Evolutionary conservation across 345 rosid genomes (phyloP), one percentile per base, ranked within the genome.

Genomic region (Passiflora organensis): DNA sequence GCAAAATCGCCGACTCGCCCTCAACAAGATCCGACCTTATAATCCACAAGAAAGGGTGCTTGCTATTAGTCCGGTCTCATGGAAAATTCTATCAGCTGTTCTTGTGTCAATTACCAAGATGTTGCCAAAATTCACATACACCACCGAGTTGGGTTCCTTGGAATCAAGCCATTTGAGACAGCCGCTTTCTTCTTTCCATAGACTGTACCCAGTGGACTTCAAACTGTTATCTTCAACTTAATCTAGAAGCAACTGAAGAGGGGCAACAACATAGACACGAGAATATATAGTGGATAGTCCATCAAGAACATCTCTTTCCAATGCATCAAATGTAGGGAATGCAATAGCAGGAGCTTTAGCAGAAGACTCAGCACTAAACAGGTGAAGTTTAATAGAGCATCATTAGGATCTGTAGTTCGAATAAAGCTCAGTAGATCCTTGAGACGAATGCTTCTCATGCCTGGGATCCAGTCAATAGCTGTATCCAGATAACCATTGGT

Each of bases 1-100:
- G 66, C 18, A 70, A 12, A 34, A 64, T 24, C 10, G 59, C 57
- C 1, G 38, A 12, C 13, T 50, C 59, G 2, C 62, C 70, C 0
- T 1, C 21, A 0, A 64, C 23, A 10, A 70, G 53, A 48, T 70
- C 63, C 12, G 66, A 51, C 48, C 66, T 70, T 14, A 70, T 59
- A 0, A 70, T 62, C 74, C 74, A 70, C 6, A 70, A 54, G 20
- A 64, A 64, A 0, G 16, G 0, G 10, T 8, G 23, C 37, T 49
- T 64, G 48, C 54, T 36, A 19, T 70, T 70, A 0, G 74, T n/a
- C 66, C 13, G 64, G 57, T 20, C 74, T 62, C 62, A 69, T 59
- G 4, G 69, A 53, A 15, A 64, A 64, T 55, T 70, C 69, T 1
- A 53, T n/a, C 0, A 70, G 32, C 25, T 64, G 69, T 0, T 59